Base-by-base conservation (phyloP, 257 asterid species). In the Scutellaria minor region DNA sequence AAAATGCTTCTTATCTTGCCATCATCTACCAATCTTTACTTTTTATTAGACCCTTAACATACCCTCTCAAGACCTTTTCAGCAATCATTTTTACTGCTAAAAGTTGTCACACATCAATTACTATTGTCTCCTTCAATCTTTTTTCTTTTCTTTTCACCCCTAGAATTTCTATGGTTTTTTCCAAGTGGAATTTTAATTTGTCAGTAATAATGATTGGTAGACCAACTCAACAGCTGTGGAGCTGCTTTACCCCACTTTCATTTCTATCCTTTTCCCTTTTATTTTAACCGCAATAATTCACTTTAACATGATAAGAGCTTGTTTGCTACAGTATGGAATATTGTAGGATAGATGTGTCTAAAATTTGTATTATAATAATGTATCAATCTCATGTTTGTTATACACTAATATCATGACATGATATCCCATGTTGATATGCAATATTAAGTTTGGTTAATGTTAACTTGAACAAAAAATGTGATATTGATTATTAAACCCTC, bases 1-100 rank as follows among this genome's bases (percentile, higher is more conserved):
- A 83, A 90, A 85, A 81, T 90, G 98, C 92, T 87, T 84, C 89
- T 87, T 66, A 86, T 86, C 85, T 79, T 77, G 84, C 84, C 84
- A 79, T 88, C 95, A 88, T 80, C 77, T 72, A 66, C 84, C 90
- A 78, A 82, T 74, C 75, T 59, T 22, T 46, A 50, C 11, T 62
- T 64, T 55, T 62, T 10, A n/a, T 63, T 37, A 12, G 11, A 8
- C 73, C 78, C 60, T 73, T 0, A 78, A 82, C 76, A 84, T 83
- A 82, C 73, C 82, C 76, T 67, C 78, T 67, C 78, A 71, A 62
- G 13, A 66, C 83, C 73, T 79, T 82, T 84, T 55, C 71, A 75
- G 57, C 88, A 80, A 90, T 90, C 87, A 90, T 88, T 88, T 89
- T 86, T 82, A 87, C 90, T 85, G 81, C 89, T 78, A 73, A 85